Conservation (phyloP, 164 flowering plant genomes). For the Hamamelis virginiana region DNA sequence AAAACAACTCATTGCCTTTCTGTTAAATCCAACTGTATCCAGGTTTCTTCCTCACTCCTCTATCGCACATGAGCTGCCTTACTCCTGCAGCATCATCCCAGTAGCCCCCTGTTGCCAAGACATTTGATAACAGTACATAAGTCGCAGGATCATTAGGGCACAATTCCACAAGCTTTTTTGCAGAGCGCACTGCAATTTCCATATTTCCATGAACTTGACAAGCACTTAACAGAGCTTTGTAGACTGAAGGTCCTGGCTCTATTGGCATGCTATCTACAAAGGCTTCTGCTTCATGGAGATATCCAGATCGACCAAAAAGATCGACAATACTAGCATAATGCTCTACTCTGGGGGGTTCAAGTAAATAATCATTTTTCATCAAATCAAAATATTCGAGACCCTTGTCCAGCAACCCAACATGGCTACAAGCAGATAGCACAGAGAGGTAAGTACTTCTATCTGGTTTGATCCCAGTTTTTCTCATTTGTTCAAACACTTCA, state of each 20-base stretch:
- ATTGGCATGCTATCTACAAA: conserved; percentile 42
- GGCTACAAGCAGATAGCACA: conserved; percentile 56
- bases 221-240: conserved; percentile 46
- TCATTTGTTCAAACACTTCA: conserved; percentile 54
- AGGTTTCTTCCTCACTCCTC: conserved; percentile 43
- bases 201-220: conserved; percentile 47
- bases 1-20: background rate
- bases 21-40: conserved; percentile 48
- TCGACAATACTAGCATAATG: conserved; percentile 52
- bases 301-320: conserved; percentile 52
- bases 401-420: conserved; percentile 48
- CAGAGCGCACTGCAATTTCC: conserved; percentile 41
- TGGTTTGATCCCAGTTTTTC: conserved; percentile 28
- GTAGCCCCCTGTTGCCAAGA: conserved; percentile 31
- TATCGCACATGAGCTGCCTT: conserved; percentile 44
- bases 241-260: conserved; percentile 41
- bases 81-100: conserved; percentile 49
- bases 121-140: conserved; percentile 46
- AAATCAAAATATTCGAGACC: conserved; percentile 43
- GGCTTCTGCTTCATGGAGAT: conserved; percentile 46
- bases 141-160: conserved; percentile 50
- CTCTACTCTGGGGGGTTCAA: conserved; percentile 31
- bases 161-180: conserved; percentile 34
- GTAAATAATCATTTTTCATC: conserved; percentile 29
- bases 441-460: conserved; percentile 43